These are phyloP conservation scores for Aspergillus persii DNA, from an alignment of 2,329 filamentous ascomycete genomes.

Conservation along the genomic window DNA sequence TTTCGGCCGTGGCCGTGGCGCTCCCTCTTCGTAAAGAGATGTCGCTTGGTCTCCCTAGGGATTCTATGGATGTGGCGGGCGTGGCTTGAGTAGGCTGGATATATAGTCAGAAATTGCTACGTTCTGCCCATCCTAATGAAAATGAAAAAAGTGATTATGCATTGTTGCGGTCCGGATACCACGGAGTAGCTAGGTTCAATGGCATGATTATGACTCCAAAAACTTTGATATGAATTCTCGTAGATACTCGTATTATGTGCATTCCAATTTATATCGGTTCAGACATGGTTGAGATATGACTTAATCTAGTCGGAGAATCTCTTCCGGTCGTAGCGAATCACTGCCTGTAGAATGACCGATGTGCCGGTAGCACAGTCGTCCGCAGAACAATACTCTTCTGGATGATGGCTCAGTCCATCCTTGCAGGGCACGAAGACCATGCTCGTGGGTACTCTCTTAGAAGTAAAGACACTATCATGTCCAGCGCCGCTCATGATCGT, in stretches of 20 bases:
- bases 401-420: constrained; percentile 63
- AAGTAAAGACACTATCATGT: constrained; percentile 64
- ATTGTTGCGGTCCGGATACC: constrained; percentile 23
- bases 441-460: constrained; percentile 58
- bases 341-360: constrained; percentile 37
- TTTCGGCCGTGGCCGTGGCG: constrained; percentile 83
- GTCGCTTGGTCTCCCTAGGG: constrained; percentile 36
- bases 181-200: constrained; percentile 32
- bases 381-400: constrained; percentile 59
- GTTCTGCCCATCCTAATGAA: constrained; percentile 23
- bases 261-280: not conserved
- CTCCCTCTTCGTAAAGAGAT: constrained; percentile 54
- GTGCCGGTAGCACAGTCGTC: constrained; percentile 60
- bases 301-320: constrained; percentile 35
- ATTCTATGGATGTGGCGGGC: constrained; percentile 25
- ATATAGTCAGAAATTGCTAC: constrained; percentile 26
- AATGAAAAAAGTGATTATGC: constrained; percentile 26
- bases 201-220: constrained; percentile 28
- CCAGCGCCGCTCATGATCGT: constrained; percentile 64
- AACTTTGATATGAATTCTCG: constrained; percentile 4
- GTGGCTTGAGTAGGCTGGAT: constrained; percentile 29
- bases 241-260: not conserved
- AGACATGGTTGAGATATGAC: not conserved
- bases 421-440: constrained; percentile 68
- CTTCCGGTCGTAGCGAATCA: constrained; percentile 36